Conservation (phyloP, 495 filamentous ascomycete species). For the Penicillium nucicola region DNA sequence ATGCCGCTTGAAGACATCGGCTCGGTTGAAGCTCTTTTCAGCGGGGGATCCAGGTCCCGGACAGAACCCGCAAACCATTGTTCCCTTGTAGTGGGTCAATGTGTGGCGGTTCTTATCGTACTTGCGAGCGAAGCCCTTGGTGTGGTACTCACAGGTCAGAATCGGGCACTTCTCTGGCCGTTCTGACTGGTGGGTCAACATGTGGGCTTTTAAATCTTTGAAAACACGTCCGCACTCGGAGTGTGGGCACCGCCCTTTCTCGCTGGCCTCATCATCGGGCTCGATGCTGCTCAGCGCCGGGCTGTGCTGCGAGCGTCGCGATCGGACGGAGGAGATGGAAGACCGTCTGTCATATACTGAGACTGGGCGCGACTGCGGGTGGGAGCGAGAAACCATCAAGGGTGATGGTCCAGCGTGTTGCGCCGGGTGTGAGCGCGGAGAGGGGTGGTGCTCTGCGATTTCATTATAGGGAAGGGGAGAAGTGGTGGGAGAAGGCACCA, state of each 20-base stretch:
- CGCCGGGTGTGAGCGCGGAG: constrained; percentile 25
- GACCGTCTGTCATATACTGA: constrained; percentile 46
- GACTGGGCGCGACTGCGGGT: constrained; percentile 33
- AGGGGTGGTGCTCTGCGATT: constrained; percentile 21
- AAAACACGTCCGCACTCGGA: constrained; percentile 87
- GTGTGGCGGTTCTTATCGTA: constrained; percentile 99
- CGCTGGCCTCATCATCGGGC: constrained; percentile 58
- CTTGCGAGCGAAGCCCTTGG: constrained; percentile 93
- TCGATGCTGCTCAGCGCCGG: constrained; percentile 50
- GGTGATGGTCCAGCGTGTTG: constrained; percentile 35
- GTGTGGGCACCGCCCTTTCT: constrained; percentile 74
- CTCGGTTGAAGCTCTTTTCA: constrained; percentile 98
- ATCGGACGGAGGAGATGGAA: constrained; percentile 55
- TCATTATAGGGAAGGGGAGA: constrained; percentile 33
- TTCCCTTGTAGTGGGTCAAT: constrained; percentile 97
- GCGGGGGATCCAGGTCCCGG: constrained; percentile 86
- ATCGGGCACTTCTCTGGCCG: constrained; percentile 97
- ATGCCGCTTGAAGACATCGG: constrained; percentile 98
- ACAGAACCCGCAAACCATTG: constrained; percentile 98
- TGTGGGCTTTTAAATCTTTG: constrained; percentile 92
- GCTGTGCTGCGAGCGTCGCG: constrained; percentile 53
- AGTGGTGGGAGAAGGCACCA: constrained; percentile 33
- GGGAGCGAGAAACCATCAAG: constrained; percentile 31
- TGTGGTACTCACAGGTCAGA: constrained; percentile 87
- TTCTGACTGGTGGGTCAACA: constrained; percentile 93